These are phyloP conservation scores for Byssothecium circinans DNA, from an alignment of 2,329 filamentous ascomycete genomes.

Conservation along the genomic window DNA sequence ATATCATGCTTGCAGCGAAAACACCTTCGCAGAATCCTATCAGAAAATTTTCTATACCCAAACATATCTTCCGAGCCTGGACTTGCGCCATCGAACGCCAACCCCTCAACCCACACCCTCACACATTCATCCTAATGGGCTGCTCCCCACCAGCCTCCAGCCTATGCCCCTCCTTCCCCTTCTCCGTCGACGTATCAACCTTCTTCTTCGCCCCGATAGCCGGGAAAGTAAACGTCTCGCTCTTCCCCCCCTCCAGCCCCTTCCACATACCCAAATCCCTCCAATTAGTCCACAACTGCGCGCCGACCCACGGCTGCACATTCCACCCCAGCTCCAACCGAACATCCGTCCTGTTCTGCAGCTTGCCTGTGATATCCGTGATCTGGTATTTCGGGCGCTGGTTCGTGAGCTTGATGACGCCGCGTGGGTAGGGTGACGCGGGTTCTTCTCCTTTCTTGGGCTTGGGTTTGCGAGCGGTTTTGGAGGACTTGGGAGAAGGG, in stretches of 20 bases:
- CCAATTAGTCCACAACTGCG: constrained; percentile 72
- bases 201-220: constrained; percentile 64
- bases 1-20: no score
- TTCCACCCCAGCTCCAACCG: constrained; percentile 88
- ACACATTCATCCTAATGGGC: constrained; percentile 20
- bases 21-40: no score
- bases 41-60: no score
- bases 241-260: constrained; percentile 65
- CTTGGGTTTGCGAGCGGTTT: constrained; percentile 44
- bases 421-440: constrained; percentile 52
- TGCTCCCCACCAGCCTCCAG: constrained; percentile 43
- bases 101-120: no score
- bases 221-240: constrained; percentile 66
- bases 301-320: constrained; percentile 94
- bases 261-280: constrained; percentile 63
- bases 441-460: constrained; percentile 13
- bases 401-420: constrained; percentile 75
- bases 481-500: constrained; percentile 58
- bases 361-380: constrained; percentile 79
- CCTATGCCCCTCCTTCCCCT: constrained; percentile 52
- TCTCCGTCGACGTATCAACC: constrained; percentile 52
- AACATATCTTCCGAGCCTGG: no score
- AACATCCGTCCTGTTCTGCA: constrained; percentile 74
- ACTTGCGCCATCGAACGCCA: no score
- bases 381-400: constrained; percentile 97